These are phyloP conservation scores for Coniella vitis DNA, from an alignment of 2,329 filamentous ascomycete genomes.

Conservation along the genomic window DNA sequence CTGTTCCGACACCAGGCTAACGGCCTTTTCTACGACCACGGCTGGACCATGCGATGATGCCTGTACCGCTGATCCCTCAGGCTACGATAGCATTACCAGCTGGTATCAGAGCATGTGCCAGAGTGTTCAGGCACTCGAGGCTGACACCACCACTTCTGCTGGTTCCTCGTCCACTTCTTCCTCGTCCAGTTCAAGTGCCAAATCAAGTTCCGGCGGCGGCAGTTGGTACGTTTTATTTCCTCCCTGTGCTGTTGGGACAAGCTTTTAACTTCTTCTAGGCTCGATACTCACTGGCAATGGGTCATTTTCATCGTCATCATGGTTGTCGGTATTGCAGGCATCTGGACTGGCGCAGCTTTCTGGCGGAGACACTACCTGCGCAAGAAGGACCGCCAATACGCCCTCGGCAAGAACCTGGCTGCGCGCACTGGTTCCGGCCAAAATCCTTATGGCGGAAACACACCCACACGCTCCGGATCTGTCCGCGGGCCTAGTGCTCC, in stretches of 20 bases:
- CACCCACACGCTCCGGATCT: conserved; percentile 23
- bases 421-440: conserved; percentile 20
- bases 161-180: conserved; percentile 21
- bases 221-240: conserved; percentile 36
- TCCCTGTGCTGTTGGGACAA: not conserved
- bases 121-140: conserved; percentile 31
- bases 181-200: conserved; percentile 20
- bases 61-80: conserved; percentile 44
- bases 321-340: conserved; percentile 57
- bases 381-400: conserved; percentile 55
- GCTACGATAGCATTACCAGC: conserved; percentile 50
- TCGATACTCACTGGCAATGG: conserved; percentile 69
- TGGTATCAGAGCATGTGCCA: conserved; percentile 68
- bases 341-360: conserved; percentile 62
- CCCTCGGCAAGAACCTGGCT: conserved; percentile 37
- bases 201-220: conserved; percentile 22
- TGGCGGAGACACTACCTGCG: conserved; percentile 69
- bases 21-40: conserved; percentile 48
- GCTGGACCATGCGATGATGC: conserved; percentile 55
- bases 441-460: conserved; percentile 27
- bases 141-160: conserved; percentile 22
- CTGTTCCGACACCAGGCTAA: conserved; percentile 57
- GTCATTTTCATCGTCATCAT: conserved; percentile 74
- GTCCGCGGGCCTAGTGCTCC: conserved; percentile 24
- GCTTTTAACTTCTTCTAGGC: conserved; percentile 37